phyloP scores from a whole-genome alignment of 2,329 filamentous ascomycete genomes.

The Trichothecium sympodiale region DNA sequence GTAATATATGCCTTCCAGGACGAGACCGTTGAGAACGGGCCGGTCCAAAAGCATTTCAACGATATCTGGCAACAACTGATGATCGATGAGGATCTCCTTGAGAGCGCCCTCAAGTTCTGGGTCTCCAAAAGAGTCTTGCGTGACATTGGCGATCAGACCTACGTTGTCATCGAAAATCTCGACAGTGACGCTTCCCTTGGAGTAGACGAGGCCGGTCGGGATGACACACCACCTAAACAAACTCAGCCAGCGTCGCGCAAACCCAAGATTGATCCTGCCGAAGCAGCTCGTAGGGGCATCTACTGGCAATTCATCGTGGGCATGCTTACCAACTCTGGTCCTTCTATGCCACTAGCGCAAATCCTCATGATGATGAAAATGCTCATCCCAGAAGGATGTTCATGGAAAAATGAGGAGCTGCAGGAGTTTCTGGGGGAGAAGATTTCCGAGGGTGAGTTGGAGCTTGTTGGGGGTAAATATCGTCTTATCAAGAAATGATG shows the following conservation, averaged over 20 bases:
- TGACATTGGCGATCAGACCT: constrained; percentile 41
- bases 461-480: constrained; percentile 61
- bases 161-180: constrained; percentile 56
- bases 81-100: constrained; percentile 65
- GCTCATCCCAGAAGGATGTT: constrained; percentile 76
- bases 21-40: constrained; percentile 22
- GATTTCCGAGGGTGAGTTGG: constrained; percentile 60
- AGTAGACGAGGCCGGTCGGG: constrained; percentile 11
- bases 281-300: constrained; percentile 47
- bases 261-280: constrained; percentile 34
- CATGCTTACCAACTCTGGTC: constrained; percentile 87
- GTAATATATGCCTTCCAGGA: constrained; percentile 75
- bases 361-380: constrained; percentile 96
- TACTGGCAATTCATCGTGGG: constrained; percentile 90
- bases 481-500: constrained; percentile 47
- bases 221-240: constrained; percentile 8
- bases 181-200: constrained; percentile 23
- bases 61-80: constrained; percentile 47
- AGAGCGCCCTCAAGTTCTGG: constrained; percentile 61
- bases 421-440: constrained; percentile 70
- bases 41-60: constrained; percentile 33
- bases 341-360: constrained; percentile 64
- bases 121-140: constrained; percentile 55
- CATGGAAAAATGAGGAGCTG: constrained; percentile 82
- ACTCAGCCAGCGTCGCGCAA: constrained; percentile 34